Base-by-base conservation (phyloP, 305 asterid species). In the Nicotiana rustica region DNA sequence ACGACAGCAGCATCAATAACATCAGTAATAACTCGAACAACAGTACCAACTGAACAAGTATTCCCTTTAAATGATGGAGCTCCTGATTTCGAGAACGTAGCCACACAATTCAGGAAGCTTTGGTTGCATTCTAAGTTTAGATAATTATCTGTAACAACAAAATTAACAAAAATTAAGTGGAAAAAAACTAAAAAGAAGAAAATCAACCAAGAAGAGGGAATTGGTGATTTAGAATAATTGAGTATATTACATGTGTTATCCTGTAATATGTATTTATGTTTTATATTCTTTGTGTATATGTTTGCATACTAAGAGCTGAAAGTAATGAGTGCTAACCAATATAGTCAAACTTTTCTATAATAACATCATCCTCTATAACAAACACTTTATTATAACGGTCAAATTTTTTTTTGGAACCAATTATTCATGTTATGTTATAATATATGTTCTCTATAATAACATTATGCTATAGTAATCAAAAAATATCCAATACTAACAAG, bases 1-100 rank as follows among this genome's bases (percentile, higher is more conserved):
- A 87, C 6, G 12, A 96, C 89, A 49, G 99, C 99, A 81, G 98
- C 98, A 75, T 82, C 90, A 82, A 94, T 96, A 81, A 91, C 98
- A 62, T 82, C 84, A 35, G 83, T 86, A 19, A 96, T 82, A 57
- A 91, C 18, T 1, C 79, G 70, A 57, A 90, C 88, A 69, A 91
- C 97, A 0, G 90, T 90, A 49, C 85, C 84, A 78, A 84, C 80
- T 0, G 91, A 44, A 78, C 99, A 96, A 0, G 97, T 93, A 88
- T 92, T 96, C 13, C 92, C 99, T 56, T 79, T 90, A 88, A 96
- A 96, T 3, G 94, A 81, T 52, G 84, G 88, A 25, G 95, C 92
- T 21, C 85, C 88, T 4, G 95, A 87, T 82, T 69, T 91, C 84
- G 73, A 82, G 89, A 87, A 94, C 79, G 57, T 83, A n/a, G 87